phyloP scores from a whole-genome alignment of 441 rosid species.

The Aleurites moluccanus region DNA sequence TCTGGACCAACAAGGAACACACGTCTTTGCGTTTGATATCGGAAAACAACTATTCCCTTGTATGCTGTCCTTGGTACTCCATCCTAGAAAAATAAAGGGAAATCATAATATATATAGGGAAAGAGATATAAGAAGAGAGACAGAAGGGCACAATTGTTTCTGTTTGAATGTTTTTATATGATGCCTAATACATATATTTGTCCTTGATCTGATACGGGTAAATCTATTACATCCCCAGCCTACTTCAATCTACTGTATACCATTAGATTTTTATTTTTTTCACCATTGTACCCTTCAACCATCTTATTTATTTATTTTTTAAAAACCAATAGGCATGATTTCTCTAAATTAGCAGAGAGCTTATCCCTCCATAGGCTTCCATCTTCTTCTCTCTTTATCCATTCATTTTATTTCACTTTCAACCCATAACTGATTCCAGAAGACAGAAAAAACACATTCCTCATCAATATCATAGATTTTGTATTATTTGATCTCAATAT shows the following conservation, averaged over 20 bases:
- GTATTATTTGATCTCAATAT: not conserved
- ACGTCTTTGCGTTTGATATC: slow-evolving; percentile 56
- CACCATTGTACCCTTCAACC: not conserved
- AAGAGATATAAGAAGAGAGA: not conserved
- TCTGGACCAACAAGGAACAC: slow-evolving; percentile 76
- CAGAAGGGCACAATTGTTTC: not conserved
- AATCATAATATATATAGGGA: not conserved
- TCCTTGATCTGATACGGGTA: not conserved
- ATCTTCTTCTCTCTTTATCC: not conserved
- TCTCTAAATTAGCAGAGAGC: not conserved
- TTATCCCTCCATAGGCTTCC: no score
- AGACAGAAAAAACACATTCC: not conserved
- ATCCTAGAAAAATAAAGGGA: slow-evolving; percentile 46
- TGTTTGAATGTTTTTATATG: not conserved
- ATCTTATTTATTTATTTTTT: no score
- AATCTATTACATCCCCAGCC: not conserved
- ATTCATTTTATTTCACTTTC: not conserved
- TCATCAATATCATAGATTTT: no score
- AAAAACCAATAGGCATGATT: not conserved
- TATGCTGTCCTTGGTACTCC: slow-evolving; percentile 94
- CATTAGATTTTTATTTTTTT: no score
- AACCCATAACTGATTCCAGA: not conserved
- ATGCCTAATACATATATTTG: not conserved
- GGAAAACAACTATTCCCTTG: slow-evolving; percentile 83
- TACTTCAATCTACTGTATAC: not conserved